Evolutionary conservation across 345 rosid genomes (phyloP), one percentile per base, ranked within the genome.

Genomic region (Dovyalis caffra): DNA sequence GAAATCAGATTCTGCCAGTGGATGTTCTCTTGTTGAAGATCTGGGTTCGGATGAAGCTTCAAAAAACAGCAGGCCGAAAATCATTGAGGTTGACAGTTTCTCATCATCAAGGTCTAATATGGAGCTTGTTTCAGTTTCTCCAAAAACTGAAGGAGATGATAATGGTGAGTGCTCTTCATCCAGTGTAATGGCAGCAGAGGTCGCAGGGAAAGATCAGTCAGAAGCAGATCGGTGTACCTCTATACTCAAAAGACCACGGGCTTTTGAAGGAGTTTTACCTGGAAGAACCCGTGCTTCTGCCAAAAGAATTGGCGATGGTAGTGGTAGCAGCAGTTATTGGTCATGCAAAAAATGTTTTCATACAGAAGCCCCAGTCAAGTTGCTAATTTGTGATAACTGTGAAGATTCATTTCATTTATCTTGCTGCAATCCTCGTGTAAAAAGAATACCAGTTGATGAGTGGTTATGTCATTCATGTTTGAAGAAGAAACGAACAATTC

Each of bases 351-450:
- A 79, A 76, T 90, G 98, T 86, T 83, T 83, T 66, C 83, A n/a
- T 77, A 64, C 72, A 51, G 97, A 77, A 74, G 71, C 84, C 62
- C 29, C 84, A 1, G 71, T 63, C 64, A 79, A 87, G 79, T 88
- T 93, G 95, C 77, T 95, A 73, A 82, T 93, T 61, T 93, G 98
- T 83, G 98, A 93, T 87, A 70, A 82, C 64, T 92, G 99, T 83
- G 94, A 93, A 81, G 91, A 79, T 51, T 89, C 92, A 62, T 92
- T 88, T 88, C 98, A 95, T 80, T 37, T 92, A 76, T 74, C 85
- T 66, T 93, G 99, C 82, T 87, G 89, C 69, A 82, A 73, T 82
- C 88, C 89, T 45, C 88, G 74, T 47, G 45, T 83, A 74, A 93
- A 84, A 76, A 79, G 76, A 56, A 72, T 84, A 76, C 87, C 89